These are phyloP conservation scores for Glycine soja DNA, from an alignment of 306 rosid species.

Conservation along the genomic window DNA sequence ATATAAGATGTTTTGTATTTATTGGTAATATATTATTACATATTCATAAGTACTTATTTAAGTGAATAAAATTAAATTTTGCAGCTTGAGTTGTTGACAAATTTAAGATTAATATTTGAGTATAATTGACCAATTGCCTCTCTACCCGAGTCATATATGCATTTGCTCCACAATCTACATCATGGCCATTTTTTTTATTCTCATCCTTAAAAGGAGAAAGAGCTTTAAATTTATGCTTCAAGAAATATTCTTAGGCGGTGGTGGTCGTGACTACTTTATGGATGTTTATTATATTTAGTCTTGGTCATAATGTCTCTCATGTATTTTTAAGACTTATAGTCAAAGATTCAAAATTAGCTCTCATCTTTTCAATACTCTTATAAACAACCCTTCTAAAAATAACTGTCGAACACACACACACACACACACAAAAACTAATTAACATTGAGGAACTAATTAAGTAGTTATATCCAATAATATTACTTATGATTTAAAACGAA, in stretches of 20 bases:
- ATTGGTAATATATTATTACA: no score
- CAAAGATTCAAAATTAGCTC: no score
- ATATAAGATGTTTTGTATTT: no score
- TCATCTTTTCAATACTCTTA: no score
- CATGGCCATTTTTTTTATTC: conserved; percentile 4
- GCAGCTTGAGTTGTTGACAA: background rate
- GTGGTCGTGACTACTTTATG: background rate
- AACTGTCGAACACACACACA: no score
- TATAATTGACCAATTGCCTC: no score
- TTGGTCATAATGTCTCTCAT: background rate
- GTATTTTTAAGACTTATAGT: background rate
- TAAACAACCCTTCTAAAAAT: no score
- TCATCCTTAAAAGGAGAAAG: background rate
- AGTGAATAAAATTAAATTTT: background rate
- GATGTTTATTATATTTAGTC: background rate
- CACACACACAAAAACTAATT: no score
- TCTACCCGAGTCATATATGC: background rate
- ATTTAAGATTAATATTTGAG: background rate
- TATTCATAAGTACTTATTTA: background rate
- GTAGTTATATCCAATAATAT: no score
- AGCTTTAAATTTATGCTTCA: background rate
- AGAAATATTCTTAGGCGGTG: conserved; percentile 15
- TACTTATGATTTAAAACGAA: no score
- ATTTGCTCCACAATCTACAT: background rate
- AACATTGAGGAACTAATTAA: no score